Conservation (phyloP, 805 yeast genomes). For the Metschnikowia picachoensis region DNA sequence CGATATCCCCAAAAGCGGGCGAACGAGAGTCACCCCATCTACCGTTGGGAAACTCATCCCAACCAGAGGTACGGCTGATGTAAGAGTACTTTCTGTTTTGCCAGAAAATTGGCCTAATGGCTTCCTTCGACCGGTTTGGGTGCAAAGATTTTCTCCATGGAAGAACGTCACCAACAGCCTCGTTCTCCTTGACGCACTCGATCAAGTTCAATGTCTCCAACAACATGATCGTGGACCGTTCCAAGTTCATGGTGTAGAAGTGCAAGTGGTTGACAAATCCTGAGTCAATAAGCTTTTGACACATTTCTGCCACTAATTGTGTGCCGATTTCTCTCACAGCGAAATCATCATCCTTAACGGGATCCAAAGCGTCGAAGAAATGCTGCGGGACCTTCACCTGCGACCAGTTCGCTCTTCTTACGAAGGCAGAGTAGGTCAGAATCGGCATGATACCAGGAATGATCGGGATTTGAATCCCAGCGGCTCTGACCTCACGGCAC, state of each 20-base stretch:
- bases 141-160: constrained; percentile 95
- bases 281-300: constrained; percentile 63
- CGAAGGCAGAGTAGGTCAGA: constrained; percentile 87
- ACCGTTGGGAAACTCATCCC: constrained; percentile 99
- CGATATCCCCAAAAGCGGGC: constrained; percentile 93
- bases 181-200: constrained; percentile 38
- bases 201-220: constrained; percentile 68
- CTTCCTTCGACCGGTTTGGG: constrained; percentile 72
- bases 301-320: constrained; percentile 78
- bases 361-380: constrained; percentile 67
- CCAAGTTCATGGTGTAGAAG: constrained; percentile 96
- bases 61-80: constrained; percentile 81
- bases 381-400: constrained; percentile 74
- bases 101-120: constrained; percentile 95
- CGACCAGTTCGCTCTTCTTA: constrained; percentile 95
- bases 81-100: constrained; percentile 88
- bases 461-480: constrained; percentile 79
- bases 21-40: constrained; percentile 98
- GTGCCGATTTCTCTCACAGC: constrained; percentile 84
- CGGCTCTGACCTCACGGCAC: constrained; percentile 66
- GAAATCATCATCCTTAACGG: constrained; percentile 86
- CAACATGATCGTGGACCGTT: constrained; percentile 84
- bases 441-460: constrained; percentile 99
- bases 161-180: constrained; percentile 39
- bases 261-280: constrained; percentile 83